Conservation (phyloP, 345 rosid species). For the Rhizophora mangle region DNA sequence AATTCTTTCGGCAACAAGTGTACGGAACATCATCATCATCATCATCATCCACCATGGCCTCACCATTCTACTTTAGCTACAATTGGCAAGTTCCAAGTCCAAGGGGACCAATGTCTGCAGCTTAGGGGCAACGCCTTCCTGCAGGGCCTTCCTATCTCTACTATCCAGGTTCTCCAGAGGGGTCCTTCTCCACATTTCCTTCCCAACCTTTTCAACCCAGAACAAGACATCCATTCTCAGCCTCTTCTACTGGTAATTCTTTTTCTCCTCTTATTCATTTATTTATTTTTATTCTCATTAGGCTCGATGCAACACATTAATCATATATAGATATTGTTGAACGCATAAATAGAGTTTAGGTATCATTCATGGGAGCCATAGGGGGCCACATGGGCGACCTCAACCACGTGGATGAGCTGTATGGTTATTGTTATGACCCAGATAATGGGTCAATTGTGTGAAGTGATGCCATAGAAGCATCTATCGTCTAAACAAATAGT, state of each 20-base stretch:
- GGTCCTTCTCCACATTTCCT: constrained; percentile 32
- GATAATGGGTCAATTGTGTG: constrained; percentile 32
- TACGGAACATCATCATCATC: constrained; percentile 55
- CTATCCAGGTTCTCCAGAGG: constrained; percentile 49
- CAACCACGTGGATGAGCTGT: constrained; percentile 72
- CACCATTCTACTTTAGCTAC: constrained; percentile 64
- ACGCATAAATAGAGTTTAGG: constrained; percentile 3
- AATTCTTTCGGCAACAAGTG: constrained; percentile 61
- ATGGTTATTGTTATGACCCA: constrained; percentile 30
- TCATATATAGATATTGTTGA: neutral
- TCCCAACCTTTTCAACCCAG: constrained; percentile 39
- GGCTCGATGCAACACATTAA: neutral
- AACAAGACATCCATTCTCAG: constrained; percentile 33
- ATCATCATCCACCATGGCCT: constrained; percentile 28
- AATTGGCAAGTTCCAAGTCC: constrained; percentile 48
- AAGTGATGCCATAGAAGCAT: constrained; percentile 41
- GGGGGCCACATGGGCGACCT: constrained; percentile 37
- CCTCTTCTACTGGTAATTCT: constrained; percentile 47
- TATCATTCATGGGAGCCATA: neutral
- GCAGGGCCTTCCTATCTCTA: constrained; percentile 41
- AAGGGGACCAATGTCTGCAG: constrained; percentile 43
- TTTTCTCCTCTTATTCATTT: neutral
- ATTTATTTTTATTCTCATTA: neutral
- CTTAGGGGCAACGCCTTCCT: constrained; percentile 38
- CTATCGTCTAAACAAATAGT: constrained; percentile 29